phyloP scores from a whole-genome alignment of 208 protist genomes.

The Trypanosoma congolense region DNA sequence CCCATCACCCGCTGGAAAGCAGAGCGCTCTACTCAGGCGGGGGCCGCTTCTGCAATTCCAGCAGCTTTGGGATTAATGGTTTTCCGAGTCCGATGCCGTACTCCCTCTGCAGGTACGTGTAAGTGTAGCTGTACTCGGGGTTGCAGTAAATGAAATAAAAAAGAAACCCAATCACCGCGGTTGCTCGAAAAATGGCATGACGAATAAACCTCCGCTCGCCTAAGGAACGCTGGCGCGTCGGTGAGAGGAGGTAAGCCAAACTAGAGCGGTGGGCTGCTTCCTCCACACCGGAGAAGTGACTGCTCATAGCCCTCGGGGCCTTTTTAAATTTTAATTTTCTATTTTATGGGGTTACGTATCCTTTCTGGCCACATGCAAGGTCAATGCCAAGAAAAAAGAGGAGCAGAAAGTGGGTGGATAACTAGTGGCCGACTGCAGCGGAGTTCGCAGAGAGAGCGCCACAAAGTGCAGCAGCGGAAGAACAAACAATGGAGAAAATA shows the following conservation, averaged over 20 bases:
- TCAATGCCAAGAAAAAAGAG: not conserved
- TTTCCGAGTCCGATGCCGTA: slow-evolving; percentile 28
- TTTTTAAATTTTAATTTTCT: not conserved
- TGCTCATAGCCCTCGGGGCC: slow-evolving; percentile 38
- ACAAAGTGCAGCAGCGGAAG: too few species aligned
- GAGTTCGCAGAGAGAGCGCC: too few species aligned
- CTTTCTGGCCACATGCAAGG: not conserved
- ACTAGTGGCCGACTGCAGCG: not conserved
- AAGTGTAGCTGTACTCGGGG: slow-evolving; percentile 71
- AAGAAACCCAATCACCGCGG: slow-evolving; percentile 25
- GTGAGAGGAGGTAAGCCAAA: slow-evolving; percentile 55
- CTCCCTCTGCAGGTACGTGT: slow-evolving; percentile 37
- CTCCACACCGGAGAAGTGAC: slow-evolving; percentile 39
- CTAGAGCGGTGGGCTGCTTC: slow-evolving; percentile 37
- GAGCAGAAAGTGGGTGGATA: not conserved
- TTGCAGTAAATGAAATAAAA: slow-evolving; percentile 88
- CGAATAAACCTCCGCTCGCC: slow-evolving; percentile 52
- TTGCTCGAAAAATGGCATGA: slow-evolving; percentile 46
- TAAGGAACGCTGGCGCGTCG: slow-evolving; percentile 26
- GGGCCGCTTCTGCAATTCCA: slow-evolving; percentile 31
- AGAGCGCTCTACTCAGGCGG: slow-evolving; percentile 1
- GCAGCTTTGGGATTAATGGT: slow-evolving; percentile 61
- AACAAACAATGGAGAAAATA: too few species aligned
- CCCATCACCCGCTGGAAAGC: too few species aligned
- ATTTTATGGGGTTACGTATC: not conserved